phyloP scores from a whole-genome alignment of 202 grass and related monocot species.

The Brachypodium distachyon region DNA sequence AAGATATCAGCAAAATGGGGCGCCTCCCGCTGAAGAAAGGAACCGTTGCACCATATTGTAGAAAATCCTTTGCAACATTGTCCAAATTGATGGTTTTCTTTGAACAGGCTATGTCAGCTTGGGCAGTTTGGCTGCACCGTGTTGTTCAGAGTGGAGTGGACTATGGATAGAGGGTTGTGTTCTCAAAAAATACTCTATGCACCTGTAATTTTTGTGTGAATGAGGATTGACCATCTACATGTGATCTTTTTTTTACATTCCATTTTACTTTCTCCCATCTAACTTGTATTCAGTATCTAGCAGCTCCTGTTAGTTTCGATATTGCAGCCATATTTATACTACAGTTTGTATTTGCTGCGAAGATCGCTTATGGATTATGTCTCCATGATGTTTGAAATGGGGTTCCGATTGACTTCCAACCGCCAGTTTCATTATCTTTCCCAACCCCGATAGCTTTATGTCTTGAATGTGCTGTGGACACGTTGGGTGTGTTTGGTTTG shows the following conservation, averaged over 20 bases:
- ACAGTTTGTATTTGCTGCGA: no score
- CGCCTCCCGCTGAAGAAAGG: slow-evolving; percentile 49
- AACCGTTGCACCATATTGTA: slow-evolving; percentile 56
- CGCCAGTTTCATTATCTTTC: no score
- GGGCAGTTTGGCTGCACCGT: slow-evolving; percentile 15
- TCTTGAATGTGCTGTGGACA: no score
- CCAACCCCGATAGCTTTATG: no score
- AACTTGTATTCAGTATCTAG: neutral
- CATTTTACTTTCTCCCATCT: neutral
- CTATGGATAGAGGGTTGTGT: slow-evolving; percentile 15
- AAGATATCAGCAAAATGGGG: slow-evolving; percentile 64
- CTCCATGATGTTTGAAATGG: no score
- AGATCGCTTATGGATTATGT: no score
- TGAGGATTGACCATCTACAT: slow-evolving; percentile 5
- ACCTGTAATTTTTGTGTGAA: slow-evolving; percentile 28
- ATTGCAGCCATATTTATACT: neutral
- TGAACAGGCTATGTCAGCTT: slow-evolving; percentile 16
- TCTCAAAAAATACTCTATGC: slow-evolving; percentile 9
- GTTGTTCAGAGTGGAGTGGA: slow-evolving; percentile 19
- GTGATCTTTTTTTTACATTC: neutral
- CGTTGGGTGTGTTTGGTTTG: no score
- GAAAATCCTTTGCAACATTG: neutral
- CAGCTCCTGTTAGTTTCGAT: neutral
- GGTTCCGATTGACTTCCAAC: no score
- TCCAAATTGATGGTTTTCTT: neutral